Evolutionary conservation across 306 rosid species (phyloP), one percentile per base, ranked within the genome.

Genomic region (Cucumis melo): DNA sequence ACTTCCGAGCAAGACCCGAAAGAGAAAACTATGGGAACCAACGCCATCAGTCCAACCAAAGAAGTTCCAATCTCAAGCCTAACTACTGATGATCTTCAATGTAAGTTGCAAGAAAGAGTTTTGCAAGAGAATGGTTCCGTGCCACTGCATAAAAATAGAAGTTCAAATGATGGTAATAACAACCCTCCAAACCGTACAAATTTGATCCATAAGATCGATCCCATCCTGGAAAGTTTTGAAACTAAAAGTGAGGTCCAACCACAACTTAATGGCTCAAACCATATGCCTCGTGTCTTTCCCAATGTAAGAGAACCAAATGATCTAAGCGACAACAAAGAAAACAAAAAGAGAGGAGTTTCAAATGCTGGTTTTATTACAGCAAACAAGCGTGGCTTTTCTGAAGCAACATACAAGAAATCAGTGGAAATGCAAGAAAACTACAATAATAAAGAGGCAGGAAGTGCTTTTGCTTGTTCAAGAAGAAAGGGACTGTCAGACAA

Each of bases 401-500:
- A 77, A n/a, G 76, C 41, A 70, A 80, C 50, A 56, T 74, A 77
- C 29, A 86, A 86, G 82, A 86, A 76, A 41, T 70, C 67, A 39
- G 29, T 78, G 76, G 77, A 81, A 84, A 75, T 77, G 48, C 41
- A 78, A 20, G 80, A 80, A 51, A 70, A 76, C 64, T 79, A 14
- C 61, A 79, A 14, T 16, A 15, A 36, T 13, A 23, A 38, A 44
- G 84, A 70, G 78, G 29, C 59, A 77, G 80, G 54, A 80, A 27
- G 72, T 59, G 72, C 13, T 70, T 63, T 54, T 8, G 78, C 7
- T 36, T 79, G 16, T 24, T n/a, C 54, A 42, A 83, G 86, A 81
- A 86, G 93, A 81, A 89, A 76, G 82, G 78, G 88, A 27, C 71
- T 91, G n/a, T 58, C 85, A 70, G 97, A 91, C 55, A 77, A 84